These are phyloP conservation scores for Akanthomyces uredinophilus DNA, from an alignment of 2,329 filamentous ascomycete genomes.

Conservation along the genomic window DNA sequence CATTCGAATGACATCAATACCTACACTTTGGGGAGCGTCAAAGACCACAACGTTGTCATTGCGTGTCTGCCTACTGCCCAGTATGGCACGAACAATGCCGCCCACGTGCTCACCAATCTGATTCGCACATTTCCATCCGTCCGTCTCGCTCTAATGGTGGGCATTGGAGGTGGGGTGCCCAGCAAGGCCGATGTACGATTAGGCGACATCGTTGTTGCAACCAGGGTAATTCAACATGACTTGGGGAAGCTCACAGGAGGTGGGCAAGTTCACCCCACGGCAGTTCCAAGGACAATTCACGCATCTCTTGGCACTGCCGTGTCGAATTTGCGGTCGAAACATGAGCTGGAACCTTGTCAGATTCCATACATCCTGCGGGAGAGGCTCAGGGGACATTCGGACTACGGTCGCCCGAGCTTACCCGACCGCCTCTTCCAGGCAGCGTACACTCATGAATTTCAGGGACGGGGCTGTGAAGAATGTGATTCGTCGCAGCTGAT, in stretches of 20 bases:
- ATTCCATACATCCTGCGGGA: neutral
- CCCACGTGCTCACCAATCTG: constrained; percentile 18
- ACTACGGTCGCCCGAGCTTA: neutral
- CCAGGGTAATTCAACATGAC: constrained; percentile 24
- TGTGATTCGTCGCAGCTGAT: constrained; percentile 13
- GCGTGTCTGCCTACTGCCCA: constrained; percentile 20
- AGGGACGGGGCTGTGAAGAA: neutral
- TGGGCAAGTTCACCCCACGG: constrained; percentile 12
- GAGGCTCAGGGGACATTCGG: fast-evolving
- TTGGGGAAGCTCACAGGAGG: constrained; percentile 19
- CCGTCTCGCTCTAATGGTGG: constrained; percentile 19
- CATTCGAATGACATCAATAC: constrained; percentile 20
- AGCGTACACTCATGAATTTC: neutral
- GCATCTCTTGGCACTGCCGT: neutral
- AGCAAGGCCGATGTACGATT: constrained; percentile 20
- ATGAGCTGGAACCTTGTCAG: neutral
- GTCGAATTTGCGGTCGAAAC: constrained; percentile 15
- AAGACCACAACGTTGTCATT: constrained; percentile 23
- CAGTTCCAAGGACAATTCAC: neutral
- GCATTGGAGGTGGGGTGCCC: constrained; percentile 16
- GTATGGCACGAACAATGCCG: constrained; percentile 22
- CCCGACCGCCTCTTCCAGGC: constrained; percentile 11
- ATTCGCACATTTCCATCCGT: constrained; percentile 16
- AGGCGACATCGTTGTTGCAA: constrained; percentile 24
- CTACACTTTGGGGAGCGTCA: constrained; percentile 21